Conservation (phyloP, 2,329 filamentous ascomycete genomes). For the Aureobasidium sp. region DNA sequence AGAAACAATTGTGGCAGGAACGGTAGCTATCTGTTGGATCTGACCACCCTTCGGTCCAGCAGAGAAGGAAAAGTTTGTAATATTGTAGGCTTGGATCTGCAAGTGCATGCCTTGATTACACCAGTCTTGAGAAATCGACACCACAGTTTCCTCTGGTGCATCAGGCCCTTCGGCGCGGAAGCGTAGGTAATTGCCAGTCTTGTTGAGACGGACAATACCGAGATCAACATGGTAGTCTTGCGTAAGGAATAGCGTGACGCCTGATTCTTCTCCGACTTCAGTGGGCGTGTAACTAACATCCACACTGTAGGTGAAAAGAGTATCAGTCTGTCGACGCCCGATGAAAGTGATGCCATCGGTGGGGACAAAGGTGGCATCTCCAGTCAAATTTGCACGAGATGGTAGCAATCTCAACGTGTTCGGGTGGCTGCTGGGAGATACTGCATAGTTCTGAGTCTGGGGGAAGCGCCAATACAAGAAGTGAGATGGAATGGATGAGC, state of each 20-base stretch:
- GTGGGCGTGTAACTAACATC: conserved; percentile 40
- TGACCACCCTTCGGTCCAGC: neutral
- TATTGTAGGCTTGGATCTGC: conserved; percentile 8
- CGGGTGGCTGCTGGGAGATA: conserved; percentile 39
- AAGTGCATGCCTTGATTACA: neutral
- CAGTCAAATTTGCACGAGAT: conserved; percentile 49
- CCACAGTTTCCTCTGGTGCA: neutral
- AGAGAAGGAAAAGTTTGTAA: conserved; percentile 13
- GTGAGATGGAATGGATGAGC: conserved; percentile 43
- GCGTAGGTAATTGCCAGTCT: neutral
- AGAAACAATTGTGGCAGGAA: conserved; percentile 10
- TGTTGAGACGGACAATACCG: conserved; percentile 24
- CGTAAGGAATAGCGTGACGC: conserved; percentile 48
- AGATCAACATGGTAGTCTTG: conserved; percentile 49
- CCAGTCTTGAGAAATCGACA: neutral
- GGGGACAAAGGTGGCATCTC: conserved; percentile 16
- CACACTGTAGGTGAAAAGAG: conserved; percentile 46
- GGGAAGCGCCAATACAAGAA: conserved; percentile 53
- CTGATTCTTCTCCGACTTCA: conserved; percentile 42
- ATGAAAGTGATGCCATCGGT: conserved; percentile 50
- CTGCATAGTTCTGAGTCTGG: conserved; percentile 36
- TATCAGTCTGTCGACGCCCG: conserved; percentile 49
- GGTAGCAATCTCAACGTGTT: conserved; percentile 44
- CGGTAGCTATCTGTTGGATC: neutral
- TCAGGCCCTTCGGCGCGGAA: conserved; percentile 4